Base-by-base conservation (phyloP, 2,329 filamentous ascomycete genomes). In the Alternaria ventricosa region DNA sequence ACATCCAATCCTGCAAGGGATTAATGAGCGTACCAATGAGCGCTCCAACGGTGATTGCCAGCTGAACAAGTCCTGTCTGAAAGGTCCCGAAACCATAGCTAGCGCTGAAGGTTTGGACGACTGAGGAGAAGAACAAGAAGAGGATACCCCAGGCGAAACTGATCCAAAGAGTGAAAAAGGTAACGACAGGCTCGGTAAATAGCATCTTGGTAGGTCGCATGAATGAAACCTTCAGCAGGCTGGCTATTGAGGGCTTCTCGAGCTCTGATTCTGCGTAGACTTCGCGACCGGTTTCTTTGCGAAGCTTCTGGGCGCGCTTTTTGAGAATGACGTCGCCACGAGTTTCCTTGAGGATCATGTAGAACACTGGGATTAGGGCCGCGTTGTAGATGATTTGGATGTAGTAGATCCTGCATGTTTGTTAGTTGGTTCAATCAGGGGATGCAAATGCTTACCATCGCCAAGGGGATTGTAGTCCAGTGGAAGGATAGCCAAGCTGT, bases 361-460 rank as follows among this genome's bases (percentile, higher is more conserved):
- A 83, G 68, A 83, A 83, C 6, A 82, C 61, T 0, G 81, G 81
- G 2, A 83, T 77, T 6, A 82, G 65, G 0, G 71, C 81, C 4
- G 78, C 78, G 33, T 82, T 81, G 63, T 82, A 82, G 56, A 82
- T 81, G 45, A 83, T 81, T 45, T 82, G 81, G 54, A 83, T 78
- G 43, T 82, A 82, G 66, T 80, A 83, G 49, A 83, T 83, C 80
- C 80, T 81, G 55, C 6, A n/a, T 22, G 4, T 20, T 50, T 20
- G 5, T 67, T 23, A 61, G 53, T n/a, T 18, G 18, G 22, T 3
- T 12, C 12, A 36, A 5, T n/a, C 13, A 23, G 22, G 13, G 6
- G 3, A 10, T 7, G 20, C 4, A n/a, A 1, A 53, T 55, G 46
- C 74, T 63, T 65, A 80, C 81, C 81, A 83, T 65, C 81, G 68